Evolutionary conservation across 345 rosid genomes (phyloP), one percentile per base, ranked within the genome.

Genomic region (Salix purpurea): DNA sequence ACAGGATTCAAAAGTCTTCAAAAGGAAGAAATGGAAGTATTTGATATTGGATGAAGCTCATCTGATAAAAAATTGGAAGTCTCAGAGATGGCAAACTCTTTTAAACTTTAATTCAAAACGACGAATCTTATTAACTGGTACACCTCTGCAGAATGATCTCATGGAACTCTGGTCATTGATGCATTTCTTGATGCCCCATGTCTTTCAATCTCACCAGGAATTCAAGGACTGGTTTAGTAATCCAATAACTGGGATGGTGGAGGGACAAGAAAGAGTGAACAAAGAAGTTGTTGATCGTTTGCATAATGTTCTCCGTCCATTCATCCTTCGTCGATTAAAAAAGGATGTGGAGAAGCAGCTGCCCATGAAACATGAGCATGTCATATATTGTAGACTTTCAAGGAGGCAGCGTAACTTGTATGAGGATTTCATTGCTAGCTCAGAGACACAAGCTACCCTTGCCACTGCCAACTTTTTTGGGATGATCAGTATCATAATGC

Each of bases 41-140:
- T 87, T 96, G 84, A 96, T 96, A 77, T 87, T 96, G 87, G 99
- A 96, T 84, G 99, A 96, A 89, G 99, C 99, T 77, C 99, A 96
- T 91, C 87, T 96, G 81, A 96, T 96, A 56, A 96, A 96, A 86
- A 96, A 96, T 83, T 96, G 99, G 99, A 94, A 96, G 85, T 96
- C 99, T 69, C 99, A 94, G 82, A 90, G 99, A 86, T 96, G 99
- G 99, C 99, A 96, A 83, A 96, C 99, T 64, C 96, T 96, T 76
- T 78, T 96, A 80, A 96, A 96, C 85, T 96, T 96, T 88, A 94
- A 94, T 84, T 96, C 99, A 67, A 96, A 94, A 81, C 89, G 99
- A 60, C 91, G 99, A 42, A 96, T 96, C 82, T 83, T 96, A 79
- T 84, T 96, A 80, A 96, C 98, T 64, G 99, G 99, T 76, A 96